These are phyloP conservation scores for Capsicum rhomboideum DNA, from an alignment of 257 asterid genomes.

Conservation along the genomic window DNA sequence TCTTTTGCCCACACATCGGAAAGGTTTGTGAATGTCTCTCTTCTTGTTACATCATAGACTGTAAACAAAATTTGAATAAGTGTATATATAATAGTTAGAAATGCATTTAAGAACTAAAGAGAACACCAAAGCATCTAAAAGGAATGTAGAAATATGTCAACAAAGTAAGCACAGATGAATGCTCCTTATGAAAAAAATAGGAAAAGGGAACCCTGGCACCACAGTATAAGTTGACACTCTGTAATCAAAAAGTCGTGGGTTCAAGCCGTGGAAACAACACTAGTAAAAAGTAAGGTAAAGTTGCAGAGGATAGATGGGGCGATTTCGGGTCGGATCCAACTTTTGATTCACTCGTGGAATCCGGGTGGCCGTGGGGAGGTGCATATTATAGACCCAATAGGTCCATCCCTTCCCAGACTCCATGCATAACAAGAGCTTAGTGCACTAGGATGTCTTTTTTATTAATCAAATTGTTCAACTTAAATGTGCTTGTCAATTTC, in stretches of 20 bases:
- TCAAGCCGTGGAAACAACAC: not conserved
- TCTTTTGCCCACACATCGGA: slow-evolving; percentile 92
- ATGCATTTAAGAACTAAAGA: not conserved
- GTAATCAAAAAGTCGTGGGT: not conserved
- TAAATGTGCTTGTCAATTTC: not conserved
- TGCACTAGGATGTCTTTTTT: not conserved
- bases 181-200: not conserved
- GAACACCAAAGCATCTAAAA: not conserved
- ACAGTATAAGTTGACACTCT: not conserved
- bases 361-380: too few relatives aligned
- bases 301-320: not conserved
- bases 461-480: not conserved
- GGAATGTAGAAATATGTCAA: not conserved
- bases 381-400: too few relatives aligned
- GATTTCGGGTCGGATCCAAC: too few relatives aligned
- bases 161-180: not conserved
- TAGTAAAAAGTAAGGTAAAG: not conserved
- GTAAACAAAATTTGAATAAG: not conserved
- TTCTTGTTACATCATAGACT: slow-evolving; percentile 92
- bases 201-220: not conserved
- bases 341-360: too few relatives aligned
- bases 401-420: not conserved
- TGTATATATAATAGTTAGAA: not conserved
- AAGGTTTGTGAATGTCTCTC: slow-evolving; percentile 72
- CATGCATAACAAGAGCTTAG: not conserved